Evolutionary conservation across 768 basidiomycete genomes (phyloP).

Genomic region (Pleurotus tuber-regium): DNA sequence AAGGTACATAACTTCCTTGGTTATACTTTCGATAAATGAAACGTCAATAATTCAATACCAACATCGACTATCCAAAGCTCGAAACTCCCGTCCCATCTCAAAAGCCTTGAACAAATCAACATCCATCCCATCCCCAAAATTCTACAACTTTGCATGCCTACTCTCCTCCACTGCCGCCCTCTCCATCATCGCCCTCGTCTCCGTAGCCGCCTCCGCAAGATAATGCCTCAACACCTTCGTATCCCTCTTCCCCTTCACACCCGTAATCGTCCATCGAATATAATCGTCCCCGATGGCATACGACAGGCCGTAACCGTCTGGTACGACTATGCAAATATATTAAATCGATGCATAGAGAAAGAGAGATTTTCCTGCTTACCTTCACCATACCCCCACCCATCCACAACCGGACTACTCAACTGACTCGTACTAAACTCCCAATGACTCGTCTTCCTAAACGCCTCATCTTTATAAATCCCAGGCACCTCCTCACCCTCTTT

Average conservation of each 20-base stretch:
- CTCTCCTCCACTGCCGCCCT: conserved; percentile 46
- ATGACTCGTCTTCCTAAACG: conserved; percentile 68
- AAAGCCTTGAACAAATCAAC: no score
- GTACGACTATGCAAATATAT: conserved; percentile 59
- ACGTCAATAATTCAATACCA: no score
- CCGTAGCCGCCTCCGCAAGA: conserved; percentile 77
- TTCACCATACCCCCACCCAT: conserved; percentile 98
- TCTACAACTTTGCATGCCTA: no score
- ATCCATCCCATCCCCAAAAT: no score
- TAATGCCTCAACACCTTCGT: conserved; percentile 62
- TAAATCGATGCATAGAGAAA: conserved; percentile 3
- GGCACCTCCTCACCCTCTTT: conserved; percentile 49
- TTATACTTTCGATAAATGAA: no score
- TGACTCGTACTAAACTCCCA: conserved; percentile 96
- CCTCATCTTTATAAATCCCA: conserved; percentile 69
- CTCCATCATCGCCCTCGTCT: conserved; percentile 75
- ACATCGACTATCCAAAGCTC: no score
- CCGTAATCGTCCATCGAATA: conserved; percentile 91
- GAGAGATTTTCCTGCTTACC: conserved; percentile 41
- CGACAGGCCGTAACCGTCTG: conserved; percentile 88
- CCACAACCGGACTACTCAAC: conserved; percentile 74
- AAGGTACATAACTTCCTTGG: no score
- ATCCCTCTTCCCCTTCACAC: conserved; percentile 42
- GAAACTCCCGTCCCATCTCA: no score
- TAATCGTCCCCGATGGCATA: conserved; percentile 86